A percentile compares a stretch with the other conserved stretches of the same genome.
Evolutionary conservation across 768 basidiomycete genomes (phyloP).

Genomic region (Termitomyces sp.): DNA sequence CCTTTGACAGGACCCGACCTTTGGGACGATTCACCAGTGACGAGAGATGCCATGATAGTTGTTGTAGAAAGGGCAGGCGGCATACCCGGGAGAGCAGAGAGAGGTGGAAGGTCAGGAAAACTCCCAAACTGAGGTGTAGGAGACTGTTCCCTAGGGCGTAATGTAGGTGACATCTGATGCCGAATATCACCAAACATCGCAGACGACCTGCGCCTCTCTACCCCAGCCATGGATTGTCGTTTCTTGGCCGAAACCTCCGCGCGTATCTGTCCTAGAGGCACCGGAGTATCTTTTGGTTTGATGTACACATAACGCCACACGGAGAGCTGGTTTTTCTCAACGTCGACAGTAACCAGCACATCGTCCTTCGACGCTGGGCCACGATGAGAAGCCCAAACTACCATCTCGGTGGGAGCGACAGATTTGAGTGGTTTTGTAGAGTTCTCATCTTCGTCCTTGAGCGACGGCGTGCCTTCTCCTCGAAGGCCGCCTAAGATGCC

Average conservation of each 20-base stretch:
- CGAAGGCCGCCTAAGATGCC: conserved; percentile 53
- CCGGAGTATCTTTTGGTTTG: conserved; percentile 55
- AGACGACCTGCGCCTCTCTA: conserved; percentile 38
- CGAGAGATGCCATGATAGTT: conserved; percentile 51
- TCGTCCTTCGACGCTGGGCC: conserved; percentile 41
- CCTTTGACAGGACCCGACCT: conserved; percentile 29
- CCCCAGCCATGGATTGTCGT: conserved; percentile 37
- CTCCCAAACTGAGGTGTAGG: conserved; percentile 34
- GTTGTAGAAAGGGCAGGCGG: conserved; percentile 51
- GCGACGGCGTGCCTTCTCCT: conserved; percentile 27
- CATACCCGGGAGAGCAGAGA: conserved; percentile 52
- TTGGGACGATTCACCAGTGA: conserved; percentile 33
- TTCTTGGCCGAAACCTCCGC: conserved; percentile 32
- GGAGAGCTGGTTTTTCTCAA: conserved; percentile 50
- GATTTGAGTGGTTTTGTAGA: conserved; percentile 49
- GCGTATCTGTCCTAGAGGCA: conserved; percentile 32
- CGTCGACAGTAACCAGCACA: conserved; percentile 58
- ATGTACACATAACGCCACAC: conserved; percentile 75
- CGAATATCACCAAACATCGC: conserved; percentile 35
- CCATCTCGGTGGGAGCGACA: conserved; percentile 61
- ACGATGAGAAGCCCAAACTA: conserved; percentile 58
- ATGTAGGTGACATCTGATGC: conserved; percentile 37
- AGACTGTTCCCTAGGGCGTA: conserved; percentile 32
- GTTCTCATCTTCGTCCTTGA: conserved; percentile 58
- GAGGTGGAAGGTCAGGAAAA: conserved; percentile 40